Evolutionary conservation across 2,329 filamentous ascomycete genomes (phyloP).

Genomic region (Fusarium sp.): DNA sequence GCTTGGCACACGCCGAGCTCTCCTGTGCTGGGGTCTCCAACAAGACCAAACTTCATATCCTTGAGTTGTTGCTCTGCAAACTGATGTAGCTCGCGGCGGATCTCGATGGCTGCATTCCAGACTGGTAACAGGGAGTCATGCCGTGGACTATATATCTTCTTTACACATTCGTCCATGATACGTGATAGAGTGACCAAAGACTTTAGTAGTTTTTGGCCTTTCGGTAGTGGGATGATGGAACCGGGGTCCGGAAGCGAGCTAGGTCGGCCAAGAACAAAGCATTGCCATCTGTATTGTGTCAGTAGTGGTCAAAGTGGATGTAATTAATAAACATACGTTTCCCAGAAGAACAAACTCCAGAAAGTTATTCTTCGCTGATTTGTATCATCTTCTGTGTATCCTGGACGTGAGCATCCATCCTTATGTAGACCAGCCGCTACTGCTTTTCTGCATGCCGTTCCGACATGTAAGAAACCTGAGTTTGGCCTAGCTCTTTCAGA

Average conservation of each 20-base stretch:
- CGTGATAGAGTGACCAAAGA: conserved; percentile 48
- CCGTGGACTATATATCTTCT: conserved; percentile 51
- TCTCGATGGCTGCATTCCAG: conserved; percentile 45
- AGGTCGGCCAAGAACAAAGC: conserved; percentile 53
- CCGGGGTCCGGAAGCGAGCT: conserved; percentile 50
- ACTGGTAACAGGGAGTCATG: conserved; percentile 48
- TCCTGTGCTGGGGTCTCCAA: conserved; percentile 47
- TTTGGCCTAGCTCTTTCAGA: conserved; percentile 55
- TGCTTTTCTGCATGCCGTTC: conserved; percentile 52
- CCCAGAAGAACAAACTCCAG: conserved; percentile 52
- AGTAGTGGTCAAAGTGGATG: background rate
- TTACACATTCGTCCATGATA: conserved; percentile 50
- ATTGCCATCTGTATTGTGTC: conserved; percentile 48
- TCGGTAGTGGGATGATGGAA: conserved; percentile 46
- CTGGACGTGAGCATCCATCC: conserved; percentile 44
- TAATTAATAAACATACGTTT: conserved; percentile 44
- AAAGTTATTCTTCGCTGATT: conserved; percentile 48
- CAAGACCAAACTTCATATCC: conserved; percentile 46
- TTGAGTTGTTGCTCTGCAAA: conserved; percentile 43
- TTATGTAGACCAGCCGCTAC: conserved; percentile 55
- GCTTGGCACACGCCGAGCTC: conserved; percentile 51
- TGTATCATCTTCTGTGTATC: conserved; percentile 45
- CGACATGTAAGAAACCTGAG: conserved; percentile 51
- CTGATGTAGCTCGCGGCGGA: conserved; percentile 41
- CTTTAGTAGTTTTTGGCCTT: conserved; percentile 49